Evolutionary conservation across 2,329 filamentous ascomycete genomes (phyloP).

Genomic region (Scolecobasidium constrictum): DNA sequence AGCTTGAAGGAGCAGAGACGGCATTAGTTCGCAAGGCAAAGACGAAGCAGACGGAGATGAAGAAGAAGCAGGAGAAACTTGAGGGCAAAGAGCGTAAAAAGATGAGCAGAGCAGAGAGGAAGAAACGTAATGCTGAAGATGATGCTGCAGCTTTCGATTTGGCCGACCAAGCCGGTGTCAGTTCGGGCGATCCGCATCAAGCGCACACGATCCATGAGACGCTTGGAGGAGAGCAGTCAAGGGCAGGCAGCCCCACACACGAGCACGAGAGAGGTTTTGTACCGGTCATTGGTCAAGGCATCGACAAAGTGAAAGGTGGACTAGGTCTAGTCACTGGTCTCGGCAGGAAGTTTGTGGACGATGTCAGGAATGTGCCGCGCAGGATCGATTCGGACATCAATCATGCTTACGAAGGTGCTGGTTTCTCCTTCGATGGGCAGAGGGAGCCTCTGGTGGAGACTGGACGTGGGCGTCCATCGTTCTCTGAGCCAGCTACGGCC

Average conservation of each 20-base stretch:
- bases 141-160: slow-evolving; percentile 41
- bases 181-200: slow-evolving; percentile 47
- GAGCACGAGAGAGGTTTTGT: background rate
- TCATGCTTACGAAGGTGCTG: background rate
- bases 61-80: slow-evolving; percentile 53
- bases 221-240: background rate
- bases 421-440: slow-evolving; percentile 1
- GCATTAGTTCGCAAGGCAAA: slow-evolving; percentile 71
- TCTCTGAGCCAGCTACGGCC: background rate
- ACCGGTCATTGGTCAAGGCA: background rate
- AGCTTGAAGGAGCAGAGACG: slow-evolving; percentile 74
- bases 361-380: slow-evolving; percentile 4
- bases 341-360: slow-evolving; percentile 5
- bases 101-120: slow-evolving; percentile 29
- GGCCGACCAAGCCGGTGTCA: slow-evolving; percentile 43
- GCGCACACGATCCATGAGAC: slow-evolving; percentile 27
- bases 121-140: slow-evolving; percentile 37
- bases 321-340: background rate
- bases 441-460: background rate
- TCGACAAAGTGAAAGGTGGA: background rate
- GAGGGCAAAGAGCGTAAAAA: slow-evolving; percentile 44
- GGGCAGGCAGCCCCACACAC: background rate
- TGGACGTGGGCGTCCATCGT: background rate
- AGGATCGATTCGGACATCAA: slow-evolving; percentile 1
- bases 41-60: slow-evolving; percentile 62